Percentiles rank a stretch among this genome's conserved stretches.
Conservation (phyloP, 2,329 filamentous ascomycete genomes). For the Orbilia javanica region DNA sequence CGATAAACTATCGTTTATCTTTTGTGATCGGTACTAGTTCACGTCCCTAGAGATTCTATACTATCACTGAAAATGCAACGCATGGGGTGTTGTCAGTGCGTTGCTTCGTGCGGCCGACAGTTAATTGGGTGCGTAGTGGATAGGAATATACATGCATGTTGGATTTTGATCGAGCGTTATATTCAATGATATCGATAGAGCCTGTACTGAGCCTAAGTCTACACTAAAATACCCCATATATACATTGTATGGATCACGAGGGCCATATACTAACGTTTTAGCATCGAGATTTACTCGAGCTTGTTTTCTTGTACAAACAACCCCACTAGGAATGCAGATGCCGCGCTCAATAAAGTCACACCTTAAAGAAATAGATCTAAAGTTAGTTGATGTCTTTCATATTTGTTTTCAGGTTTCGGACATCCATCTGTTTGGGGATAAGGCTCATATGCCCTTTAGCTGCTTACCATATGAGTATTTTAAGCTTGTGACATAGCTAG, state of each 20-base stretch:
- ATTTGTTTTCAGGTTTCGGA: too few relatives aligned
- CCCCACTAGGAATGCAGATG: constrained; percentile 34
- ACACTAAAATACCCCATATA: too few relatives aligned
- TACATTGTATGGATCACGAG: not conserved
- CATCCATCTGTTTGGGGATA: too few relatives aligned
- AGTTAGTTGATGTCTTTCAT: constrained; percentile 6
- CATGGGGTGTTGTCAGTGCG: not conserved
- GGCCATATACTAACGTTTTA: not conserved
- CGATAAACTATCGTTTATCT: too few relatives aligned
- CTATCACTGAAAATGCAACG: not conserved
- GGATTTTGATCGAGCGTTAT: not conserved
- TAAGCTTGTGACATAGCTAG: constrained; percentile 47
- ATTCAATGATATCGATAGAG: too few relatives aligned
- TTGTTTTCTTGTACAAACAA: constrained; percentile 40
- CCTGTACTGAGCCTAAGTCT: too few relatives aligned
- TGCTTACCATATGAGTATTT: constrained; percentile 48
- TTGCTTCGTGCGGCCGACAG: not conserved
- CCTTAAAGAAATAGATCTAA: not conserved
- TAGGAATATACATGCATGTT: too few relatives aligned
- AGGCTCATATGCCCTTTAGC: not conserved
- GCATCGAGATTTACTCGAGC: constrained; percentile 31
- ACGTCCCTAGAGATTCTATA: too few relatives aligned
- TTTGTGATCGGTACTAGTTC: too few relatives aligned
- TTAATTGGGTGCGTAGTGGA: too few relatives aligned
- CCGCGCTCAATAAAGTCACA: constrained; percentile 36